Evolutionary conservation across 768 basidiomycete genomes (phyloP), one percentile per base, ranked within the genome.

Genomic region (Agaricus blazei): DNA sequence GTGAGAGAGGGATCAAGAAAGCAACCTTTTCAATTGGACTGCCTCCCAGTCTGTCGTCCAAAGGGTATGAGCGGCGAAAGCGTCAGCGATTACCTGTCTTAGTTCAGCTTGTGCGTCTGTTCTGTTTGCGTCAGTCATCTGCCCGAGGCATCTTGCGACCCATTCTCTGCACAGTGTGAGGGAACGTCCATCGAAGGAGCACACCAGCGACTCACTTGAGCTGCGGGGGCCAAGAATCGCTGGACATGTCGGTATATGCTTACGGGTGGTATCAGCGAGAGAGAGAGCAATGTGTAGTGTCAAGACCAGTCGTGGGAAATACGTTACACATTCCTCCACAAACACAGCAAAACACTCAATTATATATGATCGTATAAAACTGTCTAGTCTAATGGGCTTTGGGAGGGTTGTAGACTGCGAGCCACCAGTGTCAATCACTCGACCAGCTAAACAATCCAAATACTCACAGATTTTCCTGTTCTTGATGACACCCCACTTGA

Each of bases 11-110:
- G n/a, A 19, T 41, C 34, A 34, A 9, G 9, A 19, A 41, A 37
- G 9, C 24, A 34, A 94, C 95, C 88, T 89, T 76, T 91, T 80
- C 53, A 99, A 76, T 71, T 96, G 89, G 34, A 94, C 81, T 31
- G 81, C 86, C 9, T 79, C 74, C 97, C 97, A 99, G 69, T 98
- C 93, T 55, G 89, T 96, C n/a, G 90, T 89, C 83, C 90, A 88
- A 26, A 98, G 78, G 1, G 88, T 81, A 67, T 90, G 85, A 65
- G 84, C 79, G 59, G 84, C 79, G 73, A 92, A 96, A 71, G 93
- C 87, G 62, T 93, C 84, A 82, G 90, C 88, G 71, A 99, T 97
- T 81, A 93, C 89, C 85, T 90, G 82, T 83, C 93, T 94, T 67
- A 99, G 74, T 78, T 99, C 97, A 58, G 88, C 80, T 66, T 94